Base-by-base conservation (phyloP, 345 rosid species). In the Toxicodendron radicans region DNA sequence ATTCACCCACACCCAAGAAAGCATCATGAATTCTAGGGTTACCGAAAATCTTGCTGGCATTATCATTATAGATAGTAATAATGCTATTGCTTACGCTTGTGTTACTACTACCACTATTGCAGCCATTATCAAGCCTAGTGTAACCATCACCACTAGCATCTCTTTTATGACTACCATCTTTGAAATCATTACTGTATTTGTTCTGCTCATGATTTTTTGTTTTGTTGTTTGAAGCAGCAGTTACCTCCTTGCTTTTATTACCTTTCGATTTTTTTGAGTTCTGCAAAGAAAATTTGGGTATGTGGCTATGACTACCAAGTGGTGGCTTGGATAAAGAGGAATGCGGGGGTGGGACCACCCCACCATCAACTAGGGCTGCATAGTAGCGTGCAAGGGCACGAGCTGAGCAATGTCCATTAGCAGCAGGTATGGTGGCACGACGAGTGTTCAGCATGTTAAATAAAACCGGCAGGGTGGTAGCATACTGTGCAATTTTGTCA, bases 381-480 rank as follows among this genome's bases (percentile, higher is more conserved):
- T 95, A 95, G 84, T 93, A 95, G 32, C 98, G 93, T 21, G 99
- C 96, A 83, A 95, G 94, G 49, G 99, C 99, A 78, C 98, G 94
- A 56, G 98, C 98, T 32, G 98, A 95, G 87, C 89, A 89, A 81
- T 95, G 99, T 67, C 92, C 93, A 45, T 95, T 92, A 17, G 96
- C 99, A 8, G 96, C 89, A 64, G 99, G 99, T 73, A 95, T 87
- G 76, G 89, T 91, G 46, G 99, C 91, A 64, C 99, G 95, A 1
- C 98, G 98, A 59, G 81, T 76, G 63, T 85, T 85, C 73, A 95
- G 83, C 89, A 83, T 90, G 82, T 95, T 95, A 81, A 92, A 92
- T 38, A 95, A 43, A 72, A 86, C 84, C 52, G 97, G 98, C 54
- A 89, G 20, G 45, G 71, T 58, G 48, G 84, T 74, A 20, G 74